These are phyloP conservation scores for Suillus clintonianus DNA, from an alignment of 768 basidiomycete genomes.

Conservation along the genomic window DNA sequence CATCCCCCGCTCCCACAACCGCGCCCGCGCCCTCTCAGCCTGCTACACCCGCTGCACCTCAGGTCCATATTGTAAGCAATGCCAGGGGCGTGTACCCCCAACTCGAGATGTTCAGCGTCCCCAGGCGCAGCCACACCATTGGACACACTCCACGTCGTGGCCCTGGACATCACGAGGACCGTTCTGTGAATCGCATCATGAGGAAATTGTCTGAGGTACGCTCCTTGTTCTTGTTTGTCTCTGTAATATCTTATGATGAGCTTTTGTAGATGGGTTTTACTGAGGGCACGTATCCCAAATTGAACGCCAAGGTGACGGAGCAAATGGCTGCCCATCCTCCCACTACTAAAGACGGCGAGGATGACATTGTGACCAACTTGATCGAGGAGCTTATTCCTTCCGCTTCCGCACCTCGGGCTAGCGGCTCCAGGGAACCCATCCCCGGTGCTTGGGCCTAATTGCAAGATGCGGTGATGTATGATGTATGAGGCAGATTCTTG, in stretches of 20 bases:
- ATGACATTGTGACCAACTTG: slow-evolving; percentile 64
- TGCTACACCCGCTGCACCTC: slow-evolving; percentile 14
- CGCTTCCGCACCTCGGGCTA: slow-evolving; percentile 38
- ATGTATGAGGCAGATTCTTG: not conserved
- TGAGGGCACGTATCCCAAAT: slow-evolving; percentile 51
- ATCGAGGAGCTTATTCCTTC: slow-evolving; percentile 58
- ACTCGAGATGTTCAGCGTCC: slow-evolving; percentile 64
- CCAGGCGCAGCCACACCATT: slow-evolving; percentile 40
- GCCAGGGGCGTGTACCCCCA: slow-evolving; percentile 61
- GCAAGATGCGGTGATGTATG: not conserved
- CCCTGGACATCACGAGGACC: slow-evolving; percentile 16
- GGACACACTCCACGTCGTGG: slow-evolving; percentile 24
- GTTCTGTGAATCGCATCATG: slow-evolving; percentile 49
- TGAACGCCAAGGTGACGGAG: slow-evolving; percentile 51
- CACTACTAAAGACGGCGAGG: slow-evolving; percentile 58
- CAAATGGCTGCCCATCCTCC: slow-evolving; percentile 44
- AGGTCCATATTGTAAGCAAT: slow-evolving; percentile 59
- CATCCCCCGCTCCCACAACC: slow-evolving; percentile 15
- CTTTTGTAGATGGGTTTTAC: slow-evolving; percentile 72
- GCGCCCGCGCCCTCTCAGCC: slow-evolving; percentile 14
- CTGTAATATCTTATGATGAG: slow-evolving; percentile 11
- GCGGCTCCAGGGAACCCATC: slow-evolving; percentile 32
- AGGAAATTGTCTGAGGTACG: slow-evolving; percentile 58
- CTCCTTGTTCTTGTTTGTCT: slow-evolving; percentile 35
- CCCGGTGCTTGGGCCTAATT: slow-evolving; percentile 50